Evolutionary conservation across 768 basidiomycete species (phyloP).

Genomic region (Asterophora parasitica): DNA sequence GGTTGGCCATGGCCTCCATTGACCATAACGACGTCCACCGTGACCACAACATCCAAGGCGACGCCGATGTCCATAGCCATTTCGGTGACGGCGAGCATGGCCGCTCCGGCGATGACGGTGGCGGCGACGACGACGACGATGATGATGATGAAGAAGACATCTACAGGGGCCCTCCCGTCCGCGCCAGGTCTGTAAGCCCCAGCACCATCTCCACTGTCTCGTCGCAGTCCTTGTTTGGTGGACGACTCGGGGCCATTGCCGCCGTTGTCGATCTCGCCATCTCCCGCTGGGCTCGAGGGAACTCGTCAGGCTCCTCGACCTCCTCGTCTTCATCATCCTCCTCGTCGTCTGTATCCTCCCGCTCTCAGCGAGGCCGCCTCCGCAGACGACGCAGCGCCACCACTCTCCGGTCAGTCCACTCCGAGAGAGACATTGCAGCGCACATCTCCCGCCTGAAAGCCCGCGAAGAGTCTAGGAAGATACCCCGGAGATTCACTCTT

Average conservation of each 20-base stretch:
- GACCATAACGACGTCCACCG: too few species aligned
- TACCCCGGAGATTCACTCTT: slow-evolving; percentile 61
- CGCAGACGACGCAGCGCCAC: slow-evolving; percentile 46
- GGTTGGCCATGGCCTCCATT: too few species aligned
- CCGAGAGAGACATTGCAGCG: slow-evolving; percentile 57
- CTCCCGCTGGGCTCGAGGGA: slow-evolving; percentile 62
- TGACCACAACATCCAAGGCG: too few species aligned
- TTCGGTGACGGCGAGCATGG: too few species aligned
- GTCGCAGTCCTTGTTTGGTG: slow-evolving; percentile 33
- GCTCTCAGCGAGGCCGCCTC: slow-evolving; percentile 36
- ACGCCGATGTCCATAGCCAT: too few species aligned
- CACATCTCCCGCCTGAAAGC: slow-evolving; percentile 57
- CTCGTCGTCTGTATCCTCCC: slow-evolving; percentile 34
- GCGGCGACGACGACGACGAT: slow-evolving; percentile 10
- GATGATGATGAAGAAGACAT: slow-evolving; percentile 36
- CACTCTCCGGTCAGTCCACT: slow-evolving; percentile 47
- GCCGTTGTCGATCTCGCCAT: slow-evolving; percentile 69
- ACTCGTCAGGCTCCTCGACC: slow-evolving; percentile 31
- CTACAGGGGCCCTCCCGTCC: slow-evolving; percentile 45
- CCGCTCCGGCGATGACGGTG: too few species aligned
- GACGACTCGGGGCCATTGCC: slow-evolving; percentile 48
- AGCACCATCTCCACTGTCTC: slow-evolving; percentile 28
- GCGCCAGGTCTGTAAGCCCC: slow-evolving; percentile 2
- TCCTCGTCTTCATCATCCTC: slow-evolving; percentile 46
- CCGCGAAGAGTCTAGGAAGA: slow-evolving; percentile 51